Evolutionary conservation across 352 stramenopile species (phyloP).

Genomic region (Globisporangium canariense): DNA sequence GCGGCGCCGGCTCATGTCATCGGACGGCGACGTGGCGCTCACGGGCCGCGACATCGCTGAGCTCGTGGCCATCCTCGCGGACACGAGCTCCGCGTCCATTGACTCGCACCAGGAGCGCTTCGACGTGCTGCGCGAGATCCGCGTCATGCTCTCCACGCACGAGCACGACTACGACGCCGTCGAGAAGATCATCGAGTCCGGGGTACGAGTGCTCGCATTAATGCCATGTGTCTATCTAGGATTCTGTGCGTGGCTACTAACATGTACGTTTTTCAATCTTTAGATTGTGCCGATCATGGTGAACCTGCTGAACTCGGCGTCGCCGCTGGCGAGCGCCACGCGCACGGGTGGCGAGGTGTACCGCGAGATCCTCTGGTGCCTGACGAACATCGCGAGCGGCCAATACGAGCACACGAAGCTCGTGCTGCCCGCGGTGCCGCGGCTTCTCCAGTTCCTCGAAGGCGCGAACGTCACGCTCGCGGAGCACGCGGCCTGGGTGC

Average conservation of each 20-base stretch:
- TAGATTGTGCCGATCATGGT: conserved; percentile 76
- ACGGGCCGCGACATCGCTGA: conserved; percentile 54
- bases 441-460: conserved; percentile 71
- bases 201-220: conserved; percentile 32
- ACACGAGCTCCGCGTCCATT: conserved; percentile 33
- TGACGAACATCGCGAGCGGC: conserved; percentile 81
- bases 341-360: conserved; percentile 68
- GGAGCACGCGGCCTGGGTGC: conserved; percentile 75
- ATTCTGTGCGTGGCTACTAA: neutral
- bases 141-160: conserved; percentile 48
- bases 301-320: conserved; percentile 59
- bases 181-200: conserved; percentile 75
- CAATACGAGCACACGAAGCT: conserved; percentile 83
- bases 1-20: conserved; percentile 59
- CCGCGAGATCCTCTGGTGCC: conserved; percentile 77
- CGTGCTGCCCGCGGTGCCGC: conserved; percentile 69
- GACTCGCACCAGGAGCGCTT: conserved; percentile 59
- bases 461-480: conserved; percentile 50
- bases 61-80: conserved; percentile 42
- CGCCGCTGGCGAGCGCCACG: conserved; percentile 57
- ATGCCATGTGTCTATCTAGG: neutral
- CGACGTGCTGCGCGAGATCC: conserved; percentile 68
- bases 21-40: conserved; percentile 34
- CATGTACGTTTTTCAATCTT: neutral
- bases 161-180: conserved; percentile 69